Base-by-base conservation (phyloP, 768 basidiomycete genomes). In the Trametopsis cervina region DNA sequence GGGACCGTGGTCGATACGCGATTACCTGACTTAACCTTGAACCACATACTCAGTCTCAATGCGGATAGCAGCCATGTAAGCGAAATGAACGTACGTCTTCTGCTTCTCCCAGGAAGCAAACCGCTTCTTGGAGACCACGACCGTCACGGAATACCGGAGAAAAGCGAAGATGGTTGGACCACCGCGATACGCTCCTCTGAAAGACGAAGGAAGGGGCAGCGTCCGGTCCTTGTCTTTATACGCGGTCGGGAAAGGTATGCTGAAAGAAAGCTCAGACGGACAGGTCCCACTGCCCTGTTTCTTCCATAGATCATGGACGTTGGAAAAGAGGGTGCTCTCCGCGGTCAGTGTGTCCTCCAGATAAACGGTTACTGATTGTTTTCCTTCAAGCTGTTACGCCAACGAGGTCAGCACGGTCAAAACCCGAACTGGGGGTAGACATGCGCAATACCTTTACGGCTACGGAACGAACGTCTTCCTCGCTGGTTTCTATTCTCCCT, bases 1-100 rank as follows among this genome's bases (percentile, higher is more conserved):
- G 73, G 42, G 71, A 71, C 39, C 74, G 74, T 6, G 81, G 83
- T 36, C 51, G 54, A 52, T 84, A 83, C 4, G 46, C 85, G 68
- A 1, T 74, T 75, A 2, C 79, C 60, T n/a, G 60, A 61, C 27
- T 81, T 57, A 21, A 81, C 62, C 24, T 13, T 44, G 23, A 15
- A 25, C 26, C 25, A 50, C 42, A 15, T 40, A 27, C 27, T 54
- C 35, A 12, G 0, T 35, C n/a, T n/a, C 25, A 21, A 40, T 40
- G 24, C 3, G 7, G 15, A 41, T 15, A 11, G 15, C 15, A 4
- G 12, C 2, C 23, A 12, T 18, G 9, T 12, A 44, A 4, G 24
- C 47, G 22, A n/a, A n/a, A n/a, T n/a, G 29, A 10, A 52, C 64
- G 51, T 55, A 81, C 82, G 57, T 64, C 61, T 76, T 73, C 10